These are phyloP conservation scores for Nakaseomyces kungkrabaensis DNA, from an alignment of 1,139 yeast genomes.

Conservation along the genomic window DNA sequence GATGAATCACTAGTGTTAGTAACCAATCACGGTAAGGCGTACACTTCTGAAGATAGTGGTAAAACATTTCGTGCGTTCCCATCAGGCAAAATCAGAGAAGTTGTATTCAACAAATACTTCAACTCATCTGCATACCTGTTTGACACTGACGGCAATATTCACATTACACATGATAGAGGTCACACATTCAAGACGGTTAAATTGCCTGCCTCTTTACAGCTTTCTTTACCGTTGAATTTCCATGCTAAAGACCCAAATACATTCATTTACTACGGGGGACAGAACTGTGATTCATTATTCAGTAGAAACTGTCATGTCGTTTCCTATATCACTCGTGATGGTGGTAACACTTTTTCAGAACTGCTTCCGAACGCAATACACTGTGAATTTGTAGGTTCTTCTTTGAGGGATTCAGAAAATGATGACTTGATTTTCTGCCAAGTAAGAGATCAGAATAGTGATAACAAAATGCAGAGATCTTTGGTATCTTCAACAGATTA, in stretches of 20 bases:
- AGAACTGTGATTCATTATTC: conserved; percentile 41
- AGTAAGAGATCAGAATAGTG: conserved; percentile 26
- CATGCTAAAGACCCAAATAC: conserved; percentile 44
- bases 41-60: conserved; percentile 76
- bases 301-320: conserved; percentile 41
- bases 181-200: conserved; percentile 36
- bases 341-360: conserved; percentile 50
- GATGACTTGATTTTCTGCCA: conserved; percentile 58
- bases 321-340: conserved; percentile 53
- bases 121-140: conserved; percentile 57
- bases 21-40: conserved; percentile 43
- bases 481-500: conserved; percentile 46
- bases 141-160: conserved; percentile 42
- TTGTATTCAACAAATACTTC: conserved; percentile 50
- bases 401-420: conserved; percentile 34
- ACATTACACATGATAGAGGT: conserved; percentile 62
- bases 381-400: conserved; percentile 62
- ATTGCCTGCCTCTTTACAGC: conserved; percentile 43
- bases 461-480: conserved; percentile 17
- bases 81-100: conserved; percentile 40
- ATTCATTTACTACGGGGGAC: conserved; percentile 62
- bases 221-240: conserved; percentile 41
- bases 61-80: conserved; percentile 39
- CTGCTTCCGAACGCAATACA: conserved; percentile 41
- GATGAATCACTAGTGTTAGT: conserved; percentile 69